Evolutionary conservation across 225 moss, liverwort and hornwort genomes (phyloP), one percentile per base, ranked within the genome.

Genomic region (Pleurozium schreberi): DNA sequence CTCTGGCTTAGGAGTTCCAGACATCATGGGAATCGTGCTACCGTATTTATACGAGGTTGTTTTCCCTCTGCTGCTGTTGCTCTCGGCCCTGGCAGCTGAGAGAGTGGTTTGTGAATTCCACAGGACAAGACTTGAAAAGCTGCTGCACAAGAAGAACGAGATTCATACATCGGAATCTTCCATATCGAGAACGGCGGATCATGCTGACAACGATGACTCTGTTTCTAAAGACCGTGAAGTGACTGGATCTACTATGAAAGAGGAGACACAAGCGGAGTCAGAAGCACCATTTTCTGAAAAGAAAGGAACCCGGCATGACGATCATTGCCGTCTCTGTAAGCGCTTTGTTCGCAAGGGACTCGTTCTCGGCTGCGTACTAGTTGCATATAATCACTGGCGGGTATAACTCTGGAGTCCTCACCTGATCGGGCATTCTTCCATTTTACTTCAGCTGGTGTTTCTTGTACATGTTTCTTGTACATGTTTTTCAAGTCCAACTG

Each of bases 61-160:
- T 55, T 92, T 98, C 36, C 98, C 98, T 8, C 75, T 96, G 74
- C 69, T 93, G 64, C 91, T 98, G 88, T 89, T 98, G 91, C 86
- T 97, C 40, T 95, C 95, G 74, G 98, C 98, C 81, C 92, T 98
- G 61, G 95, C 94, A 82, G 97, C 98, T 59, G 98, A 98, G 91
- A 93, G 91, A 90, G 95, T 88, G 87, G 95, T 93, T 80, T 98
- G 96, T 85, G 96, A 95, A 82, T 88, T 96, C 62, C 91, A 91
- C 75, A 61, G 89, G 30, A 89, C 88, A 84, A 90, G 80, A 38
- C 87, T 87, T 62, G 76, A 88, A 58, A 90, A 92, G 67, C 58
- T 80, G 83, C 80, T 45, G 52, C 52, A 50, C 84, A n/a, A 79
- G 76, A 85, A 87, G 83, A 84, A 84, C 47, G 49, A 59, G 65